phyloP scores from a whole-genome alignment of 1,139 yeast species.

The Suhomyces bolitotheri region DNA sequence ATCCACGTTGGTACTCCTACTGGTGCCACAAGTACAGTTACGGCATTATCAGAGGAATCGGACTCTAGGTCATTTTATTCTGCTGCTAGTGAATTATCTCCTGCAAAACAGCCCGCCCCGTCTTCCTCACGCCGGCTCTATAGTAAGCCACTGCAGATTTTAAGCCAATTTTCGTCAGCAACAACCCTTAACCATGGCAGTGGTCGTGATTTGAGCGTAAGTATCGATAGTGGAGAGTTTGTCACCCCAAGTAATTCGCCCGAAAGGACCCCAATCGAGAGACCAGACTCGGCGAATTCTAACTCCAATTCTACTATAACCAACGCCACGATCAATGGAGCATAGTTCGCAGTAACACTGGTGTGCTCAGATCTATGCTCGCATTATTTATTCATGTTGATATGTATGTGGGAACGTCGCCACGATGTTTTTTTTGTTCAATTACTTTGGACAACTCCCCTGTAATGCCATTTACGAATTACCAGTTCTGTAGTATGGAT shows the following conservation, averaged over 20 bases:
- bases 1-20: neutral
- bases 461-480: too few species aligned
- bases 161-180: slow-evolving; percentile 22
- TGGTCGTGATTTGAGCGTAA: slow-evolving; percentile 22
- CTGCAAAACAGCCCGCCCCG: slow-evolving; percentile 2
- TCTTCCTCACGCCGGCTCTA: slow-evolving; percentile 12
- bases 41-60: slow-evolving; percentile 7
- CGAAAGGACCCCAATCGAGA: neutral
- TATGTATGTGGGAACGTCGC: too few species aligned
- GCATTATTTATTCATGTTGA: too few species aligned
- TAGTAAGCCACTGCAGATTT: slow-evolving; percentile 31
- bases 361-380: too few species aligned
- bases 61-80: slow-evolving; percentile 17
- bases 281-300: neutral
- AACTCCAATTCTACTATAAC: slow-evolving; percentile 1
- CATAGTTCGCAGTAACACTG: too few species aligned
- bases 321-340: slow-evolving; percentile 1
- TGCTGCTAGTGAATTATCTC: slow-evolving; percentile 15
- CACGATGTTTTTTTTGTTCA: too few species aligned
- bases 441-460: too few species aligned
- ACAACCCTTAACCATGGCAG: slow-evolving; percentile 14
- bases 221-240: slow-evolving; percentile 27
- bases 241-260: slow-evolving; percentile 10
- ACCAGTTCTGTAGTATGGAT: too few species aligned
- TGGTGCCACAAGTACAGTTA: slow-evolving; percentile 1